Conservation (phyloP, 2,329 filamentous ascomycete species). For the Diplodia intermedia region DNA sequence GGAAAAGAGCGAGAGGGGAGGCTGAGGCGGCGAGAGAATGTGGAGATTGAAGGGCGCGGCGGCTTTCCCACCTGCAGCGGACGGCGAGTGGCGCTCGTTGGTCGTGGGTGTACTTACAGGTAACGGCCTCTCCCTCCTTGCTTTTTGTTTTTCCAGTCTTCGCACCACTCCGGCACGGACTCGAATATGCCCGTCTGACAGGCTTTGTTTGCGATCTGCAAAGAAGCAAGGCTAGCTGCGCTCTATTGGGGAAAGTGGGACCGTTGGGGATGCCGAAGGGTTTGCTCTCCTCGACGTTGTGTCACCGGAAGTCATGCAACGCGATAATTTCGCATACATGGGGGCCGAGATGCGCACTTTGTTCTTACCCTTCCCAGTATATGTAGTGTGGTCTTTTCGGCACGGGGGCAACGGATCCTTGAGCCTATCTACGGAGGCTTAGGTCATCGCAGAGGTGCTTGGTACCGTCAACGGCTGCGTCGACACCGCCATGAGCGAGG, state of each 20-base stretch:
- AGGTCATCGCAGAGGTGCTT: constrained; percentile 72
- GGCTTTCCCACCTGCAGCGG: not conserved
- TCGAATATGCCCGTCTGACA: not conserved
- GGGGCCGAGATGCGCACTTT: not conserved
- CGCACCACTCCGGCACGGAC: no score
- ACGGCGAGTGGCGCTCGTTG: not conserved
- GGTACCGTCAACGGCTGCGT: constrained; percentile 76
- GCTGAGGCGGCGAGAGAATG: not conserved
- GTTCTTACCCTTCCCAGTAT: not conserved
- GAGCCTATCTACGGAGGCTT: constrained; percentile 60
- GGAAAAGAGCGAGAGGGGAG: not conserved
- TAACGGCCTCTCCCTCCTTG: constrained; percentile 1
- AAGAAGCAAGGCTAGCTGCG: not conserved
- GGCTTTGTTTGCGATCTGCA: not conserved
- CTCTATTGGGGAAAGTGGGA: not conserved
- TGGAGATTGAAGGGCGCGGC: not conserved
- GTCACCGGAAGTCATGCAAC: constrained; percentile 15
- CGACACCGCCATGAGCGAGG: constrained; percentile 84
- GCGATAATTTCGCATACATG: constrained; percentile 11
- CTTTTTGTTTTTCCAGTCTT: not conserved
- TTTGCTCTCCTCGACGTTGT: not conserved
- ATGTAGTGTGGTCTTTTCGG: not conserved
- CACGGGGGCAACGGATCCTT: not conserved
- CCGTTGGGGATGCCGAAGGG: not conserved
- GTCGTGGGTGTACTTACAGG: not conserved